Evolutionary conservation across 202 grass and related monocot species (phyloP), one percentile per base, ranked within the genome.

Genomic region (Brachypodium distachyon): DNA sequence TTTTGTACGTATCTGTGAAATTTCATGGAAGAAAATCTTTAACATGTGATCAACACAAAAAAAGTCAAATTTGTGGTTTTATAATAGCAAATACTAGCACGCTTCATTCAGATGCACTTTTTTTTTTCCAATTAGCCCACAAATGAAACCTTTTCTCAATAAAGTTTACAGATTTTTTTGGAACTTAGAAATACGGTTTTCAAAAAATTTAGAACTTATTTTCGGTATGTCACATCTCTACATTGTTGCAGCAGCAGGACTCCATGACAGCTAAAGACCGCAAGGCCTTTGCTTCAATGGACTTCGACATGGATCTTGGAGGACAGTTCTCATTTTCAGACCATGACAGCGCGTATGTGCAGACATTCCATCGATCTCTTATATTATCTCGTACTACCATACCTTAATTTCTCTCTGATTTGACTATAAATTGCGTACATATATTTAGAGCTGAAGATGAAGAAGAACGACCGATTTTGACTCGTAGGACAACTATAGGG

Each of bases 391-490:
- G 1, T 72, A 23, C n/a, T n/a, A n/a, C n/a, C n/a, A 28, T 44
- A 67, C 23, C 0, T 44, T 52, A 29, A 6, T 3, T 9, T 48
- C 79, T 62, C 42, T 19, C 33, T 67, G 5, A 76, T 64, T 81
- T 66, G 40, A 18, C 1, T 65, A 43, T 51, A 79, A 86, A 53
- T 18, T 85, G n/a, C n/a, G n/a, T 60, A 19, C 39, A 54, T 14
- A 39, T 22, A 74, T 79, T 44, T 49, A 98, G 95, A 48, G 84
- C 83, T 60, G 87, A 98, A 88, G 91, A 95, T 10, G 95, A 94
- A 86, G 94, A 93, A 58, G 91, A 90, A 37, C 71, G 51, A 12
- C 89, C 81, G 8, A 77, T 47, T 67, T 87, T 98, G 67, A 43
- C 49, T 33, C 85, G 82, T 29, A 84, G 77, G 82, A 89, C 69